Conservation (phyloP, 495 filamentous ascomycete genomes). For the Penicillium herquei region DNA sequence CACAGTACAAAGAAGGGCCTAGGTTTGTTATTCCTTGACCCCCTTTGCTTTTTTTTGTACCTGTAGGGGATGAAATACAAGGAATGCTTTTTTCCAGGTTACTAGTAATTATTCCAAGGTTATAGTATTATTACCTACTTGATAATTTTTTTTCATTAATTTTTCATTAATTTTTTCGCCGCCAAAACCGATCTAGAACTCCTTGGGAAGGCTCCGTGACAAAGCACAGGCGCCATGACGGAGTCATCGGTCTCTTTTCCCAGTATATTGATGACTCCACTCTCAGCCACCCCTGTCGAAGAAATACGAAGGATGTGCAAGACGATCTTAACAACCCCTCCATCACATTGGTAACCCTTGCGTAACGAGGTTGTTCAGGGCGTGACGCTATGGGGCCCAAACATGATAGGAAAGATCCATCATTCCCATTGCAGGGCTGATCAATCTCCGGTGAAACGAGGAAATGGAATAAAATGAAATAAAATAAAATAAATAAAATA, state of each 20-base stretch:
- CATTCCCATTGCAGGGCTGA: conserved; percentile 19
- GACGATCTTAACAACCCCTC: conserved; percentile 14
- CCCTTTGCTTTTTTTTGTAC: not conserved
- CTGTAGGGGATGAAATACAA: not conserved
- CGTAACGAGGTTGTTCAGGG: conserved; percentile 28
- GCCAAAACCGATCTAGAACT: conserved; percentile 13
- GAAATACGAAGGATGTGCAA: conserved; percentile 18
- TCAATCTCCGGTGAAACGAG: conserved; percentile 17
- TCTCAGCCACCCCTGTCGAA: conserved; percentile 17
- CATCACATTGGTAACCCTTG: conserved; percentile 43
- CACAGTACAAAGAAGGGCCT: conserved; percentile 14
- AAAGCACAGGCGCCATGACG: conserved; percentile 16
- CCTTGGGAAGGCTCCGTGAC: conserved; percentile 17
- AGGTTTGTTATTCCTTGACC: not conserved
- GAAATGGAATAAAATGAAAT: not conserved
- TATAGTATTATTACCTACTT: too few relatives aligned
- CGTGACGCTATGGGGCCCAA: conserved; percentile 18
- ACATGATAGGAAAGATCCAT: not conserved
- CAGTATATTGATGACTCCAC: conserved; percentile 16
- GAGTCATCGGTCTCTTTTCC: conserved; percentile 13
- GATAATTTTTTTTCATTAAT: not conserved
- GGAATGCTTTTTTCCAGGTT: not conserved
- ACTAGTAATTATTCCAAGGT: too few relatives aligned
- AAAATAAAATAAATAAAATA: conserved; percentile 10
- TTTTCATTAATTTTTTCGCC: not conserved